Conservation (phyloP, 78 protist species). For the Creolimax fragrantissima region DNA sequence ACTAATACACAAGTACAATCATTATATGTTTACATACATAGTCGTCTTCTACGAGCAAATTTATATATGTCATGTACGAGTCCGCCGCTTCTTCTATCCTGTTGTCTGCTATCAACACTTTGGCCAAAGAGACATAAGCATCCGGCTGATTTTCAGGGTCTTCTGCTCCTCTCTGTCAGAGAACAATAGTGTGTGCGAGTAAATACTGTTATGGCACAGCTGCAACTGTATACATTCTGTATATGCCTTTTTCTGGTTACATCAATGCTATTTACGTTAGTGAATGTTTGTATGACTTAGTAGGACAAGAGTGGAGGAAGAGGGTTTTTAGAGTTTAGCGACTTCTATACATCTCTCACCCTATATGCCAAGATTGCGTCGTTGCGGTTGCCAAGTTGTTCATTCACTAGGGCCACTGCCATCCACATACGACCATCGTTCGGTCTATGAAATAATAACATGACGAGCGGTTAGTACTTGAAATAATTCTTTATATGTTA, state of each 20-base stretch:
- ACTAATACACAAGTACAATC: too few species aligned
- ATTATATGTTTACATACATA: not conserved
- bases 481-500: too few species aligned
- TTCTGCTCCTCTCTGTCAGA: not conserved
- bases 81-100: not conserved
- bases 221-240: too few species aligned
- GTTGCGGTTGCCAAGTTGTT: not conserved
- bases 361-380: not conserved
- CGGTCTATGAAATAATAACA: not conserved
- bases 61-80: not conserved
- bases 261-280: too few species aligned
- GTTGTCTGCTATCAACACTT: not conserved
- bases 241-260: too few species aligned
- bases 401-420: not conserved
- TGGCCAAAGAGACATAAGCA: not conserved
- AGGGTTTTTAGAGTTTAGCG: too few species aligned
- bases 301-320: too few species aligned
- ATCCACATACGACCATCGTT: not conserved
- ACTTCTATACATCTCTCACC: too few species aligned
- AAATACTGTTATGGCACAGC: too few species aligned
- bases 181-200: too few species aligned
- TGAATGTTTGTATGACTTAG: too few species aligned
- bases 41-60: not conserved
- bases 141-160: not conserved
- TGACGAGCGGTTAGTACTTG: too few species aligned